Conservation (phyloP, 495 filamentous ascomycete species). For the Penicillium paxilli region DNA sequence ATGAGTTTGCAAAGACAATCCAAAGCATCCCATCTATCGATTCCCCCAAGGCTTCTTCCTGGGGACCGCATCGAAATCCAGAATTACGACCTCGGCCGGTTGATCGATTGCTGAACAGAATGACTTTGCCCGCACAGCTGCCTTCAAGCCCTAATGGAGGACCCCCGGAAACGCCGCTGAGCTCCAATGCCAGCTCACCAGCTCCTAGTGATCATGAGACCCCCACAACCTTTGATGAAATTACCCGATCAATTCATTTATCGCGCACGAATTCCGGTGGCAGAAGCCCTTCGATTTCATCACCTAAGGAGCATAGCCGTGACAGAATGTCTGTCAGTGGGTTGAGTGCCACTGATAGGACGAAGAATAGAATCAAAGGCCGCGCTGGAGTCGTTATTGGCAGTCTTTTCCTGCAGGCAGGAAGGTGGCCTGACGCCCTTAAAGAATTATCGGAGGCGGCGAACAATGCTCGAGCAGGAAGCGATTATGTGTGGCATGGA, state of each 20-base stretch:
- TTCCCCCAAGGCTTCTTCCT: slow-evolving; percentile 60
- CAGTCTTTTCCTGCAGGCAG: slow-evolving; percentile 82
- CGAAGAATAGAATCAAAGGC: slow-evolving; percentile 79
- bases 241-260: slow-evolving; percentile 52
- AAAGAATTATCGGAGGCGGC: slow-evolving; percentile 82
- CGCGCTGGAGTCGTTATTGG: slow-evolving; percentile 80
- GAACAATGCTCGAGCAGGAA: slow-evolving; percentile 71
- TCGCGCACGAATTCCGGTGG: slow-evolving; percentile 36
- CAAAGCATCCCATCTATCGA: slow-evolving; percentile 79
- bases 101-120: slow-evolving; percentile 56
- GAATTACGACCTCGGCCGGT: slow-evolving; percentile 46
- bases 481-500: slow-evolving; percentile 94
- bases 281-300: slow-evolving; percentile 35
- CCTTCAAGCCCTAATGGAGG: slow-evolving; percentile 53
- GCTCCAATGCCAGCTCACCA: slow-evolving; percentile 44
- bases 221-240: slow-evolving; percentile 73
- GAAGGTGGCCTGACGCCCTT: slow-evolving; percentile 85
- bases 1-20: slow-evolving; percentile 78
- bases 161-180: slow-evolving; percentile 54
- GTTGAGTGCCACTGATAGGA: slow-evolving; percentile 78
- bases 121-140: slow-evolving; percentile 75
- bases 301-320: slow-evolving; percentile 56
- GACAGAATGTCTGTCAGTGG: slow-evolving; percentile 83
- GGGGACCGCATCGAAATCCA: slow-evolving; percentile 46
- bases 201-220: slow-evolving; percentile 52